These are phyloP conservation scores for Suhomyces yuchorum DNA, from an alignment of 1,139 yeast genomes.

Conservation along the genomic window DNA sequence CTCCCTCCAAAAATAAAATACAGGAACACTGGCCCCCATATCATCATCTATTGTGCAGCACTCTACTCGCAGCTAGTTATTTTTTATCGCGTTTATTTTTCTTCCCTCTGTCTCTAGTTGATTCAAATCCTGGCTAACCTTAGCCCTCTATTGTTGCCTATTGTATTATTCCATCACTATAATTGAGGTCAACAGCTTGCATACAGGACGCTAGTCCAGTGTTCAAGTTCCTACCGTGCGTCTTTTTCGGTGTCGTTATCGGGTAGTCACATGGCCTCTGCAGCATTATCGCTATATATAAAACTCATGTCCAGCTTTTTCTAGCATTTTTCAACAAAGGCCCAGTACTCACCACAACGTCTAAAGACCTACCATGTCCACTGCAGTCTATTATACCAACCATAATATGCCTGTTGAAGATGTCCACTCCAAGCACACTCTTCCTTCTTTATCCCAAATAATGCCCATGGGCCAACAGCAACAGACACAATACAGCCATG, in stretches of 20 bases:
- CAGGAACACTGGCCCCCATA: slow-evolving; percentile 7
- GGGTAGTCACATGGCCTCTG: slow-evolving; percentile 13
- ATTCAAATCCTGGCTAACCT: slow-evolving; percentile 6
- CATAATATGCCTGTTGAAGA: slow-evolving; percentile 35
- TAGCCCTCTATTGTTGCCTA: slow-evolving; percentile 5
- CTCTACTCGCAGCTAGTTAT: background rate
- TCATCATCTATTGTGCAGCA: slow-evolving; percentile 5
- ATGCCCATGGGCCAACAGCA: slow-evolving; percentile 32
- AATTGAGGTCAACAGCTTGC: slow-evolving; percentile 11
- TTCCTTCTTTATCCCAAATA: slow-evolving; percentile 38
- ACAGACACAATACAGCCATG: slow-evolving; percentile 17
- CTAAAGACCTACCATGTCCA: slow-evolving; percentile 25
- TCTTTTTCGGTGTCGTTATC: slow-evolving; percentile 11
- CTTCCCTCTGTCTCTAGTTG: slow-evolving; percentile 3
- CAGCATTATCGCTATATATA: slow-evolving; percentile 10
- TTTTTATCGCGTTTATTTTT: background rate
- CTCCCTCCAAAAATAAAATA: background rate
- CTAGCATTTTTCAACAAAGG: background rate
- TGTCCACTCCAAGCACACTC: slow-evolving; percentile 30
- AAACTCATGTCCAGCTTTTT: background rate
- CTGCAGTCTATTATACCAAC: slow-evolving; percentile 34
- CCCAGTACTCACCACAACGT: background rate
- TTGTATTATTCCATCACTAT: slow-evolving; percentile 10
- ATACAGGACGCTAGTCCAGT: slow-evolving; percentile 9
- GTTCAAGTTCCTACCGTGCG: slow-evolving; percentile 7